Evolutionary conservation across 805 yeast species (phyloP).

Genomic region (Lipomyces lipofer): DNA sequence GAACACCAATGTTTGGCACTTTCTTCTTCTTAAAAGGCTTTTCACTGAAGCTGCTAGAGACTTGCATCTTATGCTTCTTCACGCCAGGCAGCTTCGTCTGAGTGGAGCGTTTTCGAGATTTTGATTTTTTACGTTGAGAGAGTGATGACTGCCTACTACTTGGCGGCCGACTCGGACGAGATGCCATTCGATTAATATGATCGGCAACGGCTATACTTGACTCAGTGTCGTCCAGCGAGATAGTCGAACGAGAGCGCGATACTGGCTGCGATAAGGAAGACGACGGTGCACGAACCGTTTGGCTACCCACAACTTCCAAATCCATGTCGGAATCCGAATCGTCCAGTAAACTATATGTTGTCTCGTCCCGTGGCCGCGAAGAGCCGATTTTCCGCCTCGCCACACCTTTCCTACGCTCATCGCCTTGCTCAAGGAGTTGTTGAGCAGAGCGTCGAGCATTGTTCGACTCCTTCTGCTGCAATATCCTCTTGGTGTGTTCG

Average conservation of each 20-base stretch:
- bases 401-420: conserved; percentile 24
- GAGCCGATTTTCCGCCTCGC: conserved; percentile 27
- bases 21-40: neutral
- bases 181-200: conserved; percentile 19
- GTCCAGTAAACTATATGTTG: conserved; percentile 7
- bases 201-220: conserved; percentile 15
- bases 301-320: neutral
- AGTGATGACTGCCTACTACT: conserved; percentile 14
- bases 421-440: neutral
- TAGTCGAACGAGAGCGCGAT: neutral
- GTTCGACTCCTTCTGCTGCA: neutral
- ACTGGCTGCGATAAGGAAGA: neutral
- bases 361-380: conserved; percentile 1
- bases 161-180: conserved; percentile 6
- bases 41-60: neutral
- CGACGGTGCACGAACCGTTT: neutral
- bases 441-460: neutral
- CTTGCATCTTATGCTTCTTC: neutral
- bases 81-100: neutral
- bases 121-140: neutral
- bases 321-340: conserved; percentile 24
- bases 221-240: neutral
- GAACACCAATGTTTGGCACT: conserved; percentile 19
- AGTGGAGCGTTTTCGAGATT: neutral
- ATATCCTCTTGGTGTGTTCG: conserved; percentile 11